phyloP scores from a whole-genome alignment of 2,329 filamentous ascomycete species.

The Lachnellula willkommii region DNA sequence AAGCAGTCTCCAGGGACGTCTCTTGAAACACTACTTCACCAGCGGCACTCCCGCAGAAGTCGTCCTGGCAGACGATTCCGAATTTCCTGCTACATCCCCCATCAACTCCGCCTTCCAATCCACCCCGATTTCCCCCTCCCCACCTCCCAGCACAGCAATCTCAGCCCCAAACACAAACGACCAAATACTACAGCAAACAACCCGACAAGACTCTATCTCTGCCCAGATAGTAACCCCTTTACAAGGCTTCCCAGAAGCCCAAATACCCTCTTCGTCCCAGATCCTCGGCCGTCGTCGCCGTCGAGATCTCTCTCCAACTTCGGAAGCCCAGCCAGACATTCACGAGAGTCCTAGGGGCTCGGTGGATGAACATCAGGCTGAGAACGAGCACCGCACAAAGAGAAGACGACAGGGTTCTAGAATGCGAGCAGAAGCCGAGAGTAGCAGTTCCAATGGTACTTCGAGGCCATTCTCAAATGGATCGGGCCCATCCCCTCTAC shows the following conservation, averaged over 20 bases:
- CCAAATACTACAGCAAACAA: constrained; percentile 5
- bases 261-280: constrained; percentile 31
- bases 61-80: constrained; percentile 71
- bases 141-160: constrained; percentile 43
- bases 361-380: constrained; percentile 11
- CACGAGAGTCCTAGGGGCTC: constrained; percentile 25
- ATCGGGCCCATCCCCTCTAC: constrained; percentile 38
- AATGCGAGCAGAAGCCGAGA: constrained; percentile 60
- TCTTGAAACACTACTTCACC: constrained; percentile 12
- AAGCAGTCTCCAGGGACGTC: constrained; percentile 10
- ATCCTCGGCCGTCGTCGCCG: constrained; percentile 47
- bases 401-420: constrained; percentile 51
- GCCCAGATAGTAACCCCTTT: constrained; percentile 25
- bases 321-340: constrained; percentile 35
- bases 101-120: constrained; percentile 63
- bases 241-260: constrained; percentile 28
- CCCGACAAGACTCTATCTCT: constrained; percentile 11
- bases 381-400: constrained; percentile 43
- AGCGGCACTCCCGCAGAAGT: constrained; percentile 48
- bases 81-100: constrained; percentile 48
- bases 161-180: constrained; percentile 35
- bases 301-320: constrained; percentile 38
- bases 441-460: constrained; percentile 49
- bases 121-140: constrained; percentile 48
- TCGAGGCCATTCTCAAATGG: constrained; percentile 53